Evolutionary conservation across 2,329 filamentous ascomycete species (phyloP).

Genomic region (Ophiostoma triangulosporum): DNA sequence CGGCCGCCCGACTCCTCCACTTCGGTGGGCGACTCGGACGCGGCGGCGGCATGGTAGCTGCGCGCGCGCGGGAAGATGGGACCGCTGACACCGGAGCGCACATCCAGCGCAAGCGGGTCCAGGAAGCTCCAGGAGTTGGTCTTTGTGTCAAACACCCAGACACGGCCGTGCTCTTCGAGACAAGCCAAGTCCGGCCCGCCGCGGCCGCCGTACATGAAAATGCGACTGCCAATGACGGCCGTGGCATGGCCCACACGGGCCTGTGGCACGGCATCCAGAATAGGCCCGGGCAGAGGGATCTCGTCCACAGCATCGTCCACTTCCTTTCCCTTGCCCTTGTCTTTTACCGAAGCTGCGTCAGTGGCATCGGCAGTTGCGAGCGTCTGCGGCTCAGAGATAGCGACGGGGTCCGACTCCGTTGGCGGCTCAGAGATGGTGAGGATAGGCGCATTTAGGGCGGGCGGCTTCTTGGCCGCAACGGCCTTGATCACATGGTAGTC

Average conservation of each 20-base stretch:
- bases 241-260: constrained; percentile 63
- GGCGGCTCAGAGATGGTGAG: constrained; percentile 12
- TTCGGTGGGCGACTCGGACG: constrained; percentile 22
- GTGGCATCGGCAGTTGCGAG: not conserved
- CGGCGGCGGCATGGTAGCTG: constrained; percentile 54
- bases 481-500: constrained; percentile 47
- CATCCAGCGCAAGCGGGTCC: constrained; percentile 36
- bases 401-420: constrained; percentile 12
- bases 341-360: constrained; percentile 24
- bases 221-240: constrained; percentile 50
- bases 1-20: constrained; percentile 18
- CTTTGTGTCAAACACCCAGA: constrained; percentile 64
- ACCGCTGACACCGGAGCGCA: constrained; percentile 19
- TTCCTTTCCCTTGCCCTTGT: constrained; percentile 16
- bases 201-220: constrained; percentile 74
- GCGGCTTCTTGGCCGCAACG: constrained; percentile 15
- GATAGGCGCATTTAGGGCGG: constrained; percentile 17
- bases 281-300: constrained; percentile 20
- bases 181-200: constrained; percentile 54
- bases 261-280: constrained; percentile 38
- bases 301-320: constrained; percentile 5
- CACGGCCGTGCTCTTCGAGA: constrained; percentile 57
- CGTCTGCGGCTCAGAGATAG: constrained; percentile 9
- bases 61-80: constrained; percentile 45
- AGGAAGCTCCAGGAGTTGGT: constrained; percentile 51